Evolutionary conservation across 495 filamentous ascomycete species (phyloP).

Genomic region (Penicillium goetzii): DNA sequence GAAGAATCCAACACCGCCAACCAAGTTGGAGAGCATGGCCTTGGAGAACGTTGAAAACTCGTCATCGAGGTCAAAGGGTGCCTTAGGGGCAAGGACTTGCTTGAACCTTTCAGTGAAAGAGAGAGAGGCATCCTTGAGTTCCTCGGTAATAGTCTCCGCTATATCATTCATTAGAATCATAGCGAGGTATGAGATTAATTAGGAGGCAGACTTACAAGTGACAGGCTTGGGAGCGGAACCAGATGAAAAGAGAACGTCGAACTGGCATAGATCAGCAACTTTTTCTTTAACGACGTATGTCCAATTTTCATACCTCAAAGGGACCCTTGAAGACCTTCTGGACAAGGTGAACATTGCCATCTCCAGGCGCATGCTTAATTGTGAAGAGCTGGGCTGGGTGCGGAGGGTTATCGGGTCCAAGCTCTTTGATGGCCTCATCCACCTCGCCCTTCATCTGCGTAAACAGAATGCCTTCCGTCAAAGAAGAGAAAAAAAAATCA

Average conservation of each 20-base stretch:
- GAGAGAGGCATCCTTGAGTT: constrained; percentile 66
- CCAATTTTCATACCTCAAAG: constrained; percentile 63
- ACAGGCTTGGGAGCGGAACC: constrained; percentile 63
- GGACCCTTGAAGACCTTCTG: constrained; percentile 91
- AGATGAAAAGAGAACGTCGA: constrained; percentile 91
- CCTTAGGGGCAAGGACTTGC: constrained; percentile 70
- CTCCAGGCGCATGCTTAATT: constrained; percentile 65
- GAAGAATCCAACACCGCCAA: constrained; percentile 96
- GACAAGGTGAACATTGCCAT: constrained; percentile 84
- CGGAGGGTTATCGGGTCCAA: constrained; percentile 70
- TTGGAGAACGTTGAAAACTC: constrained; percentile 76
- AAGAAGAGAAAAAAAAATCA: constrained; percentile 12
- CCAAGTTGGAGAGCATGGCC: constrained; percentile 90
- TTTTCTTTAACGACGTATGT: not conserved
- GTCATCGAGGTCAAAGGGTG: constrained; percentile 73
- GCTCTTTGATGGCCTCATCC: constrained; percentile 67
- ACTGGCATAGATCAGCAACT: constrained; percentile 50
- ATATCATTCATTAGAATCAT: constrained; percentile 37
- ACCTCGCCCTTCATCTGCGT: constrained; percentile 76
- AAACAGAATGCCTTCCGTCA: constrained; percentile 63
- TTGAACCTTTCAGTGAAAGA: constrained; percentile 76
- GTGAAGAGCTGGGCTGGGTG: constrained; percentile 88
- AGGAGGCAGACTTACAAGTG: constrained; percentile 50
- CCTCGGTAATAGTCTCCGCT: constrained; percentile 69
- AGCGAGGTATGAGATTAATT: not conserved